Conservation (phyloP, 2,329 filamentous ascomycete genomes). For the Neoascochyta sp. region DNA sequence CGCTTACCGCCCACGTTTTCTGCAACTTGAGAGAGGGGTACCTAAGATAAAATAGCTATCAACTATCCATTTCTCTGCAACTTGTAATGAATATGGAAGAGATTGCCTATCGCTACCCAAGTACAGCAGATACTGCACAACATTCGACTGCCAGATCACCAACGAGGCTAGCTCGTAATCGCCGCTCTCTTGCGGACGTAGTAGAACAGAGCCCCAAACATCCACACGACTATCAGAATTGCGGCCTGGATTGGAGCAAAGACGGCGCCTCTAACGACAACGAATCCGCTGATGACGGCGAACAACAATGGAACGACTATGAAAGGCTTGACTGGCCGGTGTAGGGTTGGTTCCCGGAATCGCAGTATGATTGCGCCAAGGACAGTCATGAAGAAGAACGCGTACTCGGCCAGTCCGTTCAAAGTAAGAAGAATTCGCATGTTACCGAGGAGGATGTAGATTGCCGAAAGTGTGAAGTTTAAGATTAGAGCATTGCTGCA, state of each 20-base stretch:
- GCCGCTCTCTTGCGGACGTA: constrained; percentile 5
- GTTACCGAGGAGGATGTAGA: constrained; percentile 60
- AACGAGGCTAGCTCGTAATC: no score
- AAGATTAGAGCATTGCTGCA: constrained; percentile 33
- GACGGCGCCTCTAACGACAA: constrained; percentile 34
- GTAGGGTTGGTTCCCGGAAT: constrained; percentile 53
- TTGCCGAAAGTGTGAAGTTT: constrained; percentile 40
- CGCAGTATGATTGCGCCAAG: constrained; percentile 58
- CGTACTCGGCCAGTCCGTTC: constrained; percentile 46
- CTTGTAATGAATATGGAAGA: no score
- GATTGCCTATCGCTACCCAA: no score
- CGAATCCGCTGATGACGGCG: constrained; percentile 51
- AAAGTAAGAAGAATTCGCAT: constrained; percentile 60
- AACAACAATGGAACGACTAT: constrained; percentile 54
- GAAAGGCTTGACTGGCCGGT: constrained; percentile 57
- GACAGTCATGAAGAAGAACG: constrained; percentile 63
- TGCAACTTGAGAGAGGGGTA: no score
- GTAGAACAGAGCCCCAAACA: constrained; percentile 19
- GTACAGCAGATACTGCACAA: no score
- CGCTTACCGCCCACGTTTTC: no score
- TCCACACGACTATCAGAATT: constrained; percentile 31
- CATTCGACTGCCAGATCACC: no score
- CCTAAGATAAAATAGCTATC: no score
- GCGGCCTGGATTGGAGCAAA: constrained; percentile 34
- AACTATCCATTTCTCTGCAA: no score